Percentiles rank a stretch among this genome's conserved stretches.
phyloP scores from a whole-genome alignment of 1,284 basidiomycete species.

The Cryptococcus deneoformans region DNA sequence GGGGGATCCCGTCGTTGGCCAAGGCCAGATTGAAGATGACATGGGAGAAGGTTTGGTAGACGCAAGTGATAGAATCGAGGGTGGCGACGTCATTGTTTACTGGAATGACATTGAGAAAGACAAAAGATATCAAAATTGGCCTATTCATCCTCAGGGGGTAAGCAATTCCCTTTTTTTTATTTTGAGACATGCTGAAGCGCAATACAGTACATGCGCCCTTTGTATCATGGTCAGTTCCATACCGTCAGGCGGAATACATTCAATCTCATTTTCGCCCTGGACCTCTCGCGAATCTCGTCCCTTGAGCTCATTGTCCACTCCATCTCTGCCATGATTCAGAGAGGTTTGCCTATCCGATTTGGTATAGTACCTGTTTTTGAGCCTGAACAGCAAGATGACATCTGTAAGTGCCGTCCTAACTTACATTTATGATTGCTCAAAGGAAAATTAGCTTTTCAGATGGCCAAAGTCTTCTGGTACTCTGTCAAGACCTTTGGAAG shows the following conservation, averaged over 20 bases:
- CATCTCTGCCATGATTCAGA: conserved; percentile 65
- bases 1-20: conserved; percentile 59
- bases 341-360: conserved; percentile 72
- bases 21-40: conserved; percentile 55
- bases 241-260: conserved; percentile 68
- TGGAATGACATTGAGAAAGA: conserved; percentile 91
- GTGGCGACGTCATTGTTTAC: conserved; percentile 70
- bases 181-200: background rate
- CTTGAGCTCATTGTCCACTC: conserved; percentile 63
- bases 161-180: conserved; percentile 2
- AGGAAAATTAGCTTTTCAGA: conserved; percentile 56
- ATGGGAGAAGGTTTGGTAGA: conserved; percentile 76
- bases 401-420: conserved; percentile 21
- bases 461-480: conserved; percentile 71
- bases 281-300: conserved; percentile 63
- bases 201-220: conserved; percentile 32
- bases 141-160: conserved; percentile 26
- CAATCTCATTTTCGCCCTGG: conserved; percentile 75
- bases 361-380: conserved; percentile 70
- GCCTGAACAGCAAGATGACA: conserved; percentile 38
- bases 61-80: conserved; percentile 80
- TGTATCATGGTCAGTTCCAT: conserved; percentile 68
- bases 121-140: conserved; percentile 48
- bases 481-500: conserved; percentile 63
- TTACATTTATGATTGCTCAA: background rate